A percentile compares a stretch with the other conserved stretches of the same genome.
These are phyloP conservation scores for Scheffersomyces titani DNA, from an alignment of 1,139 yeast species.

Conservation along the genomic window DNA sequence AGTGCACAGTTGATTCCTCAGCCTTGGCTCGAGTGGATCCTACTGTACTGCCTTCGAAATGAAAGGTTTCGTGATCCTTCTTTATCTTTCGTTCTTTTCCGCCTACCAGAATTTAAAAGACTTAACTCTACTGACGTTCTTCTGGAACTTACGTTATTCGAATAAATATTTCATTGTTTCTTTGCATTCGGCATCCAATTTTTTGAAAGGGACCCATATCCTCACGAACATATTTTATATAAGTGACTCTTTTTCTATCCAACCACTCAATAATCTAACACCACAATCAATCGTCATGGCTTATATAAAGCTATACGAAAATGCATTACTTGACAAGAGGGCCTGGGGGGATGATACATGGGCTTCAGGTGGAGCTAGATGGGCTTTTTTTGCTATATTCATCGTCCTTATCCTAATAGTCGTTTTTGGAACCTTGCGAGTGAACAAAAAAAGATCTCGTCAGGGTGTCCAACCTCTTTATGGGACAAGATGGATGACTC, in stretches of 20 bases:
- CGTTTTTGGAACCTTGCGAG: conserved; percentile 52
- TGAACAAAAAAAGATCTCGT: conserved; percentile 59
- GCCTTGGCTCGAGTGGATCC: not conserved
- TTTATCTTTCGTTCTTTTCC: not conserved
- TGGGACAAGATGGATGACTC: conserved; percentile 91
- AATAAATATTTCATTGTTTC: not conserved
- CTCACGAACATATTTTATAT: not conserved
- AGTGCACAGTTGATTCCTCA: not conserved
- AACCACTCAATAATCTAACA: not conserved
- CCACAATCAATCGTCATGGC: not conserved
- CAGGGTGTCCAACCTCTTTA: conserved; percentile 70
- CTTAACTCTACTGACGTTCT: not conserved
- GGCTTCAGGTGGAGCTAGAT: conserved; percentile 44
- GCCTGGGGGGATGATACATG: conserved; percentile 20
- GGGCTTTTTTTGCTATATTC: conserved; percentile 60
- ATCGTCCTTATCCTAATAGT: conserved; percentile 49
- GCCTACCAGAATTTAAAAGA: not conserved
- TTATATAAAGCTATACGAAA: not conserved
- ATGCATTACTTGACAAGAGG: conserved; percentile 10
- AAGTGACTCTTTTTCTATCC: not conserved
- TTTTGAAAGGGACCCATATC: not conserved
- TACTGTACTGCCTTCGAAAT: not conserved
- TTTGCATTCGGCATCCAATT: not conserved
- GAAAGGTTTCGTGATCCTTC: not conserved
- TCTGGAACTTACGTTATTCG: not conserved